Base-by-base conservation (phyloP, 1,284 basidiomycete genomes). In the Trametes polyzona region DNA sequence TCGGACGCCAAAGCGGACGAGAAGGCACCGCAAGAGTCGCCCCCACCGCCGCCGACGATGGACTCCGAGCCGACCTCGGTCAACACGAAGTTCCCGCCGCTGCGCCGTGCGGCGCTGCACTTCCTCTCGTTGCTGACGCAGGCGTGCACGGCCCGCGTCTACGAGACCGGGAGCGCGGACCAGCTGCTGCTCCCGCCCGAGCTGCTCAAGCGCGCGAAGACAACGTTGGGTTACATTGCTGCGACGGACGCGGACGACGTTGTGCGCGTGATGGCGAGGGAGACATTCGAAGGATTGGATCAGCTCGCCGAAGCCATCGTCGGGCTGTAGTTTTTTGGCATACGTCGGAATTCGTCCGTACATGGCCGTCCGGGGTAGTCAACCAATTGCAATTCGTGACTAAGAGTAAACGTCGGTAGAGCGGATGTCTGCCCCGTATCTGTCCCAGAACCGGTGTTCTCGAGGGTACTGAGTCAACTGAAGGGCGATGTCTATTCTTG, bases 61-160 rank as follows among this genome's bases (percentile, higher is more conserved):
- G 86, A 87, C 71, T 70, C 70, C 26, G 74, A 83, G 32, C 88
- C 85, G 12, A 82, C 79, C 10, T 79, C 78, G 1, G 74, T 75
- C 8, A 78, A 88, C 67, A 66, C 87, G 0, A 92, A 87, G 67
- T 82, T 92, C 42, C 91, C 95, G 0, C 82, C 92, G 0, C 76
- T 96, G 7, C 83, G 94, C 29, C 86, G 95, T 32, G 87, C 92
- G 1, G 93, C 92, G 0, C 69, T 96, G 30, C 86, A 93, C 65
- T 88, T 96, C 69, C 77, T 96, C 33, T 79, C 84, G 1, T 71
- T 87, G 19, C 76, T 94, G 33, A 71, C 92, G 21, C 78, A 80
- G 17, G 79, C 84, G 42, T 78, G 78, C 29, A 84, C 76, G 0
- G 71, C 70, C 24, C 76, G 80, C 19, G 67, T 78, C 5, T 82